Evolutionary conservation across 345 rosid genomes (phyloP).

Genomic region (Acer negundo): DNA sequence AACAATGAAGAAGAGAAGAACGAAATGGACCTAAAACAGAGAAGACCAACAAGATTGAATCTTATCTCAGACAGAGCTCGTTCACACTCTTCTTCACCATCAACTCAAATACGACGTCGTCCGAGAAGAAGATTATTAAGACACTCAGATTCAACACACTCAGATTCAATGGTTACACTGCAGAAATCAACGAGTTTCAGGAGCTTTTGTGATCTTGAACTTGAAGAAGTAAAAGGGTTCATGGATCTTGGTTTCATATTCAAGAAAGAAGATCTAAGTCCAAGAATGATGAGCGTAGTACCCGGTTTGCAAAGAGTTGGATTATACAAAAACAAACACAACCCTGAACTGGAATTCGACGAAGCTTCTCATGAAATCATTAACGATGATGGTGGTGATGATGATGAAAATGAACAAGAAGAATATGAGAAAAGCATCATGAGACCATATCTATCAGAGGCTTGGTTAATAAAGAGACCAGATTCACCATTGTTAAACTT

Average conservation of each 20-base stretch:
- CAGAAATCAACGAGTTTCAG: slow-evolving; percentile 44
- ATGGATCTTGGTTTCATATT: slow-evolving; percentile 69
- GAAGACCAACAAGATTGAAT: slow-evolving; percentile 43
- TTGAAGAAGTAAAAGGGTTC: slow-evolving; percentile 73
- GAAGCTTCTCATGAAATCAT: background rate
- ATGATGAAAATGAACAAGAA: slow-evolving; percentile 17
- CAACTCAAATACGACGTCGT: slow-evolving; percentile 21
- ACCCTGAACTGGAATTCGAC: background rate
- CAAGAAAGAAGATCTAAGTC: slow-evolving; percentile 45
- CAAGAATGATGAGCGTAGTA: slow-evolving; percentile 48
- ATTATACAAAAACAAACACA: slow-evolving; percentile 3
- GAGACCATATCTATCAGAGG: slow-evolving; percentile 71
- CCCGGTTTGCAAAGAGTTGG: slow-evolving; percentile 61
- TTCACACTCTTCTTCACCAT: slow-evolving; percentile 44
- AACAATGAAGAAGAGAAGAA: slow-evolving; percentile 1
- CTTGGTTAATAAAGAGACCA: slow-evolving; percentile 63
- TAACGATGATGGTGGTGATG: background rate
- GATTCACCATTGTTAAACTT: slow-evolving; percentile 52
- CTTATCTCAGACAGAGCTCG: slow-evolving; percentile 24
- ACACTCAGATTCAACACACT: slow-evolving; percentile 1
- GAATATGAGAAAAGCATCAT: slow-evolving; percentile 22
- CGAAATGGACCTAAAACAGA: slow-evolving; percentile 16
- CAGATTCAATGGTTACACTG: slow-evolving; percentile 11
- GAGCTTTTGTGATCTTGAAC: slow-evolving; percentile 52
- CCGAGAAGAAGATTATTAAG: slow-evolving; percentile 1